These are phyloP conservation scores for Diplogelasinospora grovesii DNA, from an alignment of 495 filamentous ascomycete genomes.

Conservation along the genomic window DNA sequence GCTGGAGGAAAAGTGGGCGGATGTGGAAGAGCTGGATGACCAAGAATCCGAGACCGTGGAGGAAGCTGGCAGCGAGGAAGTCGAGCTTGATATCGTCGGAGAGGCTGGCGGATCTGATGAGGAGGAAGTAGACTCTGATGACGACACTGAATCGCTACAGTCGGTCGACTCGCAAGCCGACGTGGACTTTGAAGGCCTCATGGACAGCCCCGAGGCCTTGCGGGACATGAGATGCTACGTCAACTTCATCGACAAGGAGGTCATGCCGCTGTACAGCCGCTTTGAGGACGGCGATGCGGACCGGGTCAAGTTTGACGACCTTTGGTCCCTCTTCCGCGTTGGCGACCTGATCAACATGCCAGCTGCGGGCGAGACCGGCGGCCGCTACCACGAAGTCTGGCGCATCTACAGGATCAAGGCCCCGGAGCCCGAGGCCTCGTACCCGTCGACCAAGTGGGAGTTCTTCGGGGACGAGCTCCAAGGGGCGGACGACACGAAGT, in stretches of 20 bases:
- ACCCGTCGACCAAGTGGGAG: too few species aligned
- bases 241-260: conserved; percentile 28
- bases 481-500: conserved; percentile 15
- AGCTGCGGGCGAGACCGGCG: conserved; percentile 14
- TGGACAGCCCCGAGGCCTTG: conserved; percentile 28
- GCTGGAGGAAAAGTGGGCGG: conserved; percentile 33
- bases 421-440: conserved; percentile 3
- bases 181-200: conserved; percentile 21
- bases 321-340: conserved; percentile 33
- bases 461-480: too few species aligned
- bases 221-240: conserved; percentile 28
- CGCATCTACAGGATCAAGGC: conserved; percentile 22
- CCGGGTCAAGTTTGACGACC: conserved; percentile 26
- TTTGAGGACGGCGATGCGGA: conserved; percentile 17
- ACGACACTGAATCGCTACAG: too few species aligned
- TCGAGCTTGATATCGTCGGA: too few species aligned
- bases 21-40: conserved; percentile 24
- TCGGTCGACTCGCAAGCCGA: neutral
- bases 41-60: conserved; percentile 8
- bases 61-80: neutral
- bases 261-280: conserved; percentile 24
- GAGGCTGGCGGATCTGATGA: neutral
- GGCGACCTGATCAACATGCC: conserved; percentile 30
- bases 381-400: conserved; percentile 24
- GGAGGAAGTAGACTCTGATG: neutral